Base-by-base conservation (phyloP, 257 asterid genomes). In the Forsythia viridissima region DNA sequence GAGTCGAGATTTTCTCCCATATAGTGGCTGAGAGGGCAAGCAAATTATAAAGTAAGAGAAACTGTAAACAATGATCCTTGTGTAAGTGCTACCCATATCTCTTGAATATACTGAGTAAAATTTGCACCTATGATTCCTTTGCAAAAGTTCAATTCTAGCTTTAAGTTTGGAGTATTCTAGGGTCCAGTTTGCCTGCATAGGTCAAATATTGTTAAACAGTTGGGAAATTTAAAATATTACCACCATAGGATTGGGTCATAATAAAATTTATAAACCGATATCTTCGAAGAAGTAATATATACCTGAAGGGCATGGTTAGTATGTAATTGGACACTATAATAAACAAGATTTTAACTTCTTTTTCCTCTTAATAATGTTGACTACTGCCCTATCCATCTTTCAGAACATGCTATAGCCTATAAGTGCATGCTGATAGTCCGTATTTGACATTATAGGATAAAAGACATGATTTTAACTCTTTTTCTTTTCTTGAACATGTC, bases 1-100 rank as follows among this genome's bases (percentile, higher is more conserved):
- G 86, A 16, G 37, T 84, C 91, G 52, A 82, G 89, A 77, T 82
- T 87, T 78, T 82, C 88, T 59, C 91, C 90, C 87, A 86, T 88
- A 68, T 84, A 84, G 42, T 84, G 84, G 85, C 91, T 88, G 77
- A 61, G 36, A 13, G 24, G 12, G 11, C 70, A 63, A 63, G 38
- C 15, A 21, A 21, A 63, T 34, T 3, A 8, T 0, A 3, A 9
- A 37, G 16, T 1, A 16, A 3, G 36, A 18, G 13, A 70, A 20
- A 36, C 70, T 24, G 16, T 61, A 43, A 20, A 67, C 3, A 20
- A 4, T 20, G 30, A 57, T 57, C 15, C 3, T 68, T 63, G 70
- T 63, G 11, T 57, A 2, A 24, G 24, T 11, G 7, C 4, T 24
- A 24, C 24, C 24, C 24, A 24, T 24, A 57, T 57, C 11, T 57